Evolutionary conservation across 2,329 filamentous ascomycete species (phyloP).

Genomic region (Moelleriella libera): DNA sequence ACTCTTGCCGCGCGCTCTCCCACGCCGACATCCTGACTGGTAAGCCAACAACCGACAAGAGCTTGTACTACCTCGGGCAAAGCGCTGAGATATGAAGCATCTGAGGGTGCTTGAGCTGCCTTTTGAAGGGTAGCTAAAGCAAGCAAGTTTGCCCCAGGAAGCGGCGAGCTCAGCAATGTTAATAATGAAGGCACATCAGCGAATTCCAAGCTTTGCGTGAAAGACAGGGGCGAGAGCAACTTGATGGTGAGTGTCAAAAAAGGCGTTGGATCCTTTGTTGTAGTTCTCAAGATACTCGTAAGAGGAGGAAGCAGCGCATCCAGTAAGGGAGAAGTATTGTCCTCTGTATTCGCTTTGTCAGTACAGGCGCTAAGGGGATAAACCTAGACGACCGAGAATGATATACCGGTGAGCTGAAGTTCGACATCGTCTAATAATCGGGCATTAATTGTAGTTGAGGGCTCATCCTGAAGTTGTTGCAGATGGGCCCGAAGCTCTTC

Average conservation of each 20-base stretch:
- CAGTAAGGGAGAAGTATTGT: slow-evolving; percentile 37
- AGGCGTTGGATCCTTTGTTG: slow-evolving; percentile 33
- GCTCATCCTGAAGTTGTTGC: slow-evolving; percentile 29
- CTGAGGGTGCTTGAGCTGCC: slow-evolving; percentile 30
- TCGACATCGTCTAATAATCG: slow-evolving; percentile 45
- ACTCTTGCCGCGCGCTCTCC: slow-evolving; percentile 36
- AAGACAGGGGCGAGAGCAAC: slow-evolving; percentile 38
- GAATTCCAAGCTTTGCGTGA: slow-evolving; percentile 35
- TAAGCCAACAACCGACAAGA: slow-evolving; percentile 38
- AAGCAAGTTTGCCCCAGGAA: slow-evolving; percentile 42
- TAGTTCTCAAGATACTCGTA: slow-evolving; percentile 35
- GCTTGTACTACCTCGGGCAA: slow-evolving; percentile 33
- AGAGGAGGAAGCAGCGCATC: slow-evolving; percentile 38
- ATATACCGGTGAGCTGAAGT: slow-evolving; percentile 39
- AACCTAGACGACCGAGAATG: no score
- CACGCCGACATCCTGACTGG: slow-evolving; percentile 36
- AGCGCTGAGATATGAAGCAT: slow-evolving; percentile 34
- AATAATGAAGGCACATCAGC: slow-evolving; percentile 36
- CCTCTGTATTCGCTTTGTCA: slow-evolving; percentile 19
- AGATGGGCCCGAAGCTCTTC: slow-evolving; percentile 41
- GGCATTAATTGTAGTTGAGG: slow-evolving; percentile 25
- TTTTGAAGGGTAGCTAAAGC: slow-evolving; percentile 43
- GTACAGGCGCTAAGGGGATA: background rate
- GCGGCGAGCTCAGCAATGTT: slow-evolving; percentile 36
- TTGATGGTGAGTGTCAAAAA: slow-evolving; percentile 40